These are phyloP conservation scores for Mycocentrospora acerina DNA, from an alignment of 2,329 filamentous ascomycete species.

Conservation along the genomic window DNA sequence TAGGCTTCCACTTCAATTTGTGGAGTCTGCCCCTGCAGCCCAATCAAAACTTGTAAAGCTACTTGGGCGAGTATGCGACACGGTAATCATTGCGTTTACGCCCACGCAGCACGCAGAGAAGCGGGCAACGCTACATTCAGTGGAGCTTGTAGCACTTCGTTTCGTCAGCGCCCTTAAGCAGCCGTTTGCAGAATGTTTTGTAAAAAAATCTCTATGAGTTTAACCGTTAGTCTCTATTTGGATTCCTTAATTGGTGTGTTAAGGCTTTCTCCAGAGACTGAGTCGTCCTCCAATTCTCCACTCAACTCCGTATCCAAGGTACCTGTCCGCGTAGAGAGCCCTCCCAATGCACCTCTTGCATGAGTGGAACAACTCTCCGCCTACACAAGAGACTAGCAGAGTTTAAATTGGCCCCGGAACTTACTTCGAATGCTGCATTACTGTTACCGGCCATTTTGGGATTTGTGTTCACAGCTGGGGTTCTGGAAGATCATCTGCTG, in stretches of 20 bases:
- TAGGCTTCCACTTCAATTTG: constrained; percentile 12
- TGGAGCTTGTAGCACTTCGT: constrained; percentile 26
- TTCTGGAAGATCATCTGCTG: constrained; percentile 5
- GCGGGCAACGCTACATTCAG: constrained; percentile 27
- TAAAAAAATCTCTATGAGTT: constrained; percentile 14
- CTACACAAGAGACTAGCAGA: constrained; percentile 10
- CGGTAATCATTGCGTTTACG: constrained; percentile 28
- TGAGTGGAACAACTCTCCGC: constrained; percentile 16
- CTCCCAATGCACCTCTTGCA: constrained; percentile 16
- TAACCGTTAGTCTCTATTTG: constrained; percentile 18
- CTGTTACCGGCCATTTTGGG: constrained; percentile 14
- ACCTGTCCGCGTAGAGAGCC: constrained; percentile 6
- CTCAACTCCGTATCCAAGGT: constrained; percentile 1
- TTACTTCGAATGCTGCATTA: constrained; percentile 30
- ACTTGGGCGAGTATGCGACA: constrained; percentile 27
- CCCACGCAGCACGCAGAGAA: constrained; percentile 36
- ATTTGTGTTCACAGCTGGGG: constrained; percentile 1
- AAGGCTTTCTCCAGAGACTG: constrained; percentile 8
- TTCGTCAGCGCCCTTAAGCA: constrained; percentile 16
- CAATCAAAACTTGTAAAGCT: constrained; percentile 24
- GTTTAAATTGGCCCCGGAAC: constrained; percentile 12
- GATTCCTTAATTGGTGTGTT: constrained; percentile 15
- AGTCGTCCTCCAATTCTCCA: constrained; percentile 9
- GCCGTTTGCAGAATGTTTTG: constrained; percentile 20
- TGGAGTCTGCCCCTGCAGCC: constrained; percentile 19